Evolutionary conservation across 1,139 yeast species (phyloP), one percentile per base, ranked within the genome.

Genomic region (Candida frijolesensis): DNA sequence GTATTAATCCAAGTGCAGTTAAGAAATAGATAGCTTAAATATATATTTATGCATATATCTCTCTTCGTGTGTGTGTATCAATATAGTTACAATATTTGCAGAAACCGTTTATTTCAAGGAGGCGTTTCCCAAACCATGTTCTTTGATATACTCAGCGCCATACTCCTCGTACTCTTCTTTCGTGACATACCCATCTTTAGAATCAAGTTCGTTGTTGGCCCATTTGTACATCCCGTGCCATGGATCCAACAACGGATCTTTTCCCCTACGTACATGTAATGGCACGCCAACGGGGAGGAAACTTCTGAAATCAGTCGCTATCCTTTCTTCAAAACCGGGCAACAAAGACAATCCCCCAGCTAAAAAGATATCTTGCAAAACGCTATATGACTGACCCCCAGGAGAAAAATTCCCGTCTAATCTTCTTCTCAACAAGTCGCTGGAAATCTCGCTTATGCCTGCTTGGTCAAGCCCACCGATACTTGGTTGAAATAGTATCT

Each of bases 391-490:
- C 54, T 84, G 84, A 8, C 86, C 87, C 1, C 83, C 80, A 40
- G 74, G 70, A 2, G 73, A 72, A 44, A 73, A 70, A 48, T 76
- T 77, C 0, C 83, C 79, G 35, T 80, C 83, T 46, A 86, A 73
- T 58, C 92, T 78, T 49, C 83, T 80, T 45, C 80, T 62, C 5
- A 92, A 63, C 14, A 90, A 76, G 54, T 85, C 89, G 57, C 85
- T 87, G 54, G 85, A 79, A 42, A 91, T 69, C 66, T 95, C 99
- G 16, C 81, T 65, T 11, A 95, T 76, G 19, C 98, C 98, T 0
- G 98, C 96, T 67, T 92, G 98, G 66, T 95, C 99, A 33, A 91
- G 74, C 12, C 99, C 99, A 0, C 96, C 97, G 56, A 94, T 90
- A 12, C 85, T 80, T n/a, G 99, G 99, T 65, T 92, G 96, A 68